A percentile compares a stretch with the other conserved stretches of the same genome.
These are phyloP conservation scores for Sporothrix protearum DNA, from an alignment of 2,329 filamentous ascomycete genomes.

Conservation along the genomic window DNA sequence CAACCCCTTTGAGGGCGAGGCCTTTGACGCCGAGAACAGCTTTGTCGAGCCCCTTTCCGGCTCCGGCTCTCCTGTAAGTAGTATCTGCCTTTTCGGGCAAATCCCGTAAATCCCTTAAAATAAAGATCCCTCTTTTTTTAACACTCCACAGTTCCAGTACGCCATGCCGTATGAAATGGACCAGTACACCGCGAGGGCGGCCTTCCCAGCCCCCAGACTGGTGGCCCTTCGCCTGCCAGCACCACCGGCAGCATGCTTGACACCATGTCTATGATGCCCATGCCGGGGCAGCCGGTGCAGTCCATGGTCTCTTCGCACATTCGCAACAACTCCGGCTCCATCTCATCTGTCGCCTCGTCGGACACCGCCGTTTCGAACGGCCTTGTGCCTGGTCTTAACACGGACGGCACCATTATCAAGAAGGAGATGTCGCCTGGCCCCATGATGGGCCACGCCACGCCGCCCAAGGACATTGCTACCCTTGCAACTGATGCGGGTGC, in stretches of 20 bases:
- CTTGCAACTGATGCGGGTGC: background rate
- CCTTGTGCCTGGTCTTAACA: background rate
- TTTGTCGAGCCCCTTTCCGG: background rate
- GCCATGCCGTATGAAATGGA: background rate
- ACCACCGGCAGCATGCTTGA: background rate
- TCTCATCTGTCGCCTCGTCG: background rate
- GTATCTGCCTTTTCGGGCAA: background rate
- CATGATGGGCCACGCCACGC: background rate
- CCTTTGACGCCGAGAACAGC: background rate
- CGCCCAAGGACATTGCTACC: background rate
- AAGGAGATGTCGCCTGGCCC: background rate
- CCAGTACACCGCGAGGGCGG: background rate
- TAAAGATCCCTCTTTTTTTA: too few species aligned
- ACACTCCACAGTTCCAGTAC: background rate
- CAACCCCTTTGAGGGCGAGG: background rate
- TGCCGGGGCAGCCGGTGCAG: background rate
- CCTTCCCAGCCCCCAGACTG: background rate
- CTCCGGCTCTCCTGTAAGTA: constrained; percentile 4
- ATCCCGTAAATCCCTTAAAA: too few species aligned
- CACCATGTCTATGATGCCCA: background rate
- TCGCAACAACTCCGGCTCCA: background rate
- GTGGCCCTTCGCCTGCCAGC: background rate
- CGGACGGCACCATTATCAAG: background rate
- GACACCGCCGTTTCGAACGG: background rate
- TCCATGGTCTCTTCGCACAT: background rate